Percentiles rank a stretch among this genome's conserved stretches.
Evolutionary conservation across 805 yeast genomes (phyloP).

Genomic region (Schwanniomyces occidentalis): DNA sequence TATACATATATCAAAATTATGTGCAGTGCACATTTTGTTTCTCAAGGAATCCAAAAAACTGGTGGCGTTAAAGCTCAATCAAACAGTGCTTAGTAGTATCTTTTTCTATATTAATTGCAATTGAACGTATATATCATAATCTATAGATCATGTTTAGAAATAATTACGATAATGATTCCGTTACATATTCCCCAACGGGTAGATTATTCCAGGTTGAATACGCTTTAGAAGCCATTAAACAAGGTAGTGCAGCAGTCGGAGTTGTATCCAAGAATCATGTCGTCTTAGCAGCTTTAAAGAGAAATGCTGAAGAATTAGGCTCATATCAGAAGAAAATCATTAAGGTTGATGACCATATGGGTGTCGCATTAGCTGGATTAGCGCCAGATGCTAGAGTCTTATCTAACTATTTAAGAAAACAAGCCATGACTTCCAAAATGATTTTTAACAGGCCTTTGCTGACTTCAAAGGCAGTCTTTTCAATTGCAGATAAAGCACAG

Average conservation of each 20-base stretch:
- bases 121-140: no score
- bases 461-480: slow-evolving; percentile 76
- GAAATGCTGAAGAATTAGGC: slow-evolving; percentile 97
- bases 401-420: slow-evolving; percentile 84
- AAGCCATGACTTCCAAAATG: slow-evolving; percentile 84
- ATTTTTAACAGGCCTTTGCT: slow-evolving; percentile 84
- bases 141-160: slow-evolving; percentile 76
- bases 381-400: slow-evolving; percentile 98
- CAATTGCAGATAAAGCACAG: slow-evolving; percentile 96
- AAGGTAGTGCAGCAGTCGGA: slow-evolving; percentile 97
- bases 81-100: no score
- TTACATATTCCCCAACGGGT: slow-evolving; percentile 95
- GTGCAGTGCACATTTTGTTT: no score
- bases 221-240: slow-evolving; percentile 94
- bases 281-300: slow-evolving; percentile 87
- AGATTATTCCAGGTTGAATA: slow-evolving; percentile 86
- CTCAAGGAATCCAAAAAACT: no score
- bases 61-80: no score
- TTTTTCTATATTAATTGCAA: no score
- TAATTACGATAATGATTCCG: slow-evolving; percentile 97
- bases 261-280: slow-evolving; percentile 82
- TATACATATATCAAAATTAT: no score
- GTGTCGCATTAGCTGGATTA: slow-evolving; percentile 93
- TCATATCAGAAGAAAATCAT: slow-evolving; percentile 94
- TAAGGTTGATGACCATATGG: slow-evolving; percentile 90